These are phyloP conservation scores for Cynara cardunculus DNA, from an alignment of 129 eudicot genomes.

Conservation along the genomic window DNA sequence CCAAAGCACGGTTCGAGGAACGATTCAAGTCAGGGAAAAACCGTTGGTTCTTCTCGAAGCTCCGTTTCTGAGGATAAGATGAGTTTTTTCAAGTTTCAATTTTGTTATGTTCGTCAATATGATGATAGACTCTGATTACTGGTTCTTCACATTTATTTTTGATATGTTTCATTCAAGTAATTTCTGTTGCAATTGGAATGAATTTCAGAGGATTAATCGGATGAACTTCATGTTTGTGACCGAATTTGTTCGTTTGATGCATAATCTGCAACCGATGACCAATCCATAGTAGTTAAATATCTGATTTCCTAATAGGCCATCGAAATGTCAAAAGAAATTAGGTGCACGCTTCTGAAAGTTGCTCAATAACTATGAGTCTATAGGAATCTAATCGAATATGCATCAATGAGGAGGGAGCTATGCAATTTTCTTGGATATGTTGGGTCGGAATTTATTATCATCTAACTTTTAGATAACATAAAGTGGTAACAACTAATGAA, in stretches of 20 bases:
- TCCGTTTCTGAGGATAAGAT: constrained; percentile 45
- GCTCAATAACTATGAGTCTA: not conserved
- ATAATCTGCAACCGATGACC: not conserved
- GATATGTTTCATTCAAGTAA: not conserved
- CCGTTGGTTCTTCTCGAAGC: constrained; percentile 81
- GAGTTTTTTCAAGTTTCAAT: constrained; percentile 7
- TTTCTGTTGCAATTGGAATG: not conserved
- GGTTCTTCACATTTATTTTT: not conserved
- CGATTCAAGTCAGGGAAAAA: constrained; percentile 73
- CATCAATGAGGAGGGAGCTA: not conserved
- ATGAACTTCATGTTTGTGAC: not conserved
- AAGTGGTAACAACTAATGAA: no score
- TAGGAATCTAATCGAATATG: not conserved
- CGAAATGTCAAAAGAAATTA: not conserved
- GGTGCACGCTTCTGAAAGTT: not conserved
- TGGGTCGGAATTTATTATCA: no score
- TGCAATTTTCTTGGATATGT: not conserved
- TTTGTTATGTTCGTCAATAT: not conserved
- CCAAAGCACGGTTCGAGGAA: constrained; percentile 55
- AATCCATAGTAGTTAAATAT: not conserved
- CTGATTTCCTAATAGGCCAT: not conserved
- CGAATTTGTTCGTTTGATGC: not conserved
- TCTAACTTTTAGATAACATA: not conserved
- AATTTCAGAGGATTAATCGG: not conserved
- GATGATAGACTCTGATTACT: not conserved